Evolutionary conservation across 768 basidiomycete species (phyloP), one percentile per base, ranked within the genome.

Genomic region (Lactarius quietus): DNA sequence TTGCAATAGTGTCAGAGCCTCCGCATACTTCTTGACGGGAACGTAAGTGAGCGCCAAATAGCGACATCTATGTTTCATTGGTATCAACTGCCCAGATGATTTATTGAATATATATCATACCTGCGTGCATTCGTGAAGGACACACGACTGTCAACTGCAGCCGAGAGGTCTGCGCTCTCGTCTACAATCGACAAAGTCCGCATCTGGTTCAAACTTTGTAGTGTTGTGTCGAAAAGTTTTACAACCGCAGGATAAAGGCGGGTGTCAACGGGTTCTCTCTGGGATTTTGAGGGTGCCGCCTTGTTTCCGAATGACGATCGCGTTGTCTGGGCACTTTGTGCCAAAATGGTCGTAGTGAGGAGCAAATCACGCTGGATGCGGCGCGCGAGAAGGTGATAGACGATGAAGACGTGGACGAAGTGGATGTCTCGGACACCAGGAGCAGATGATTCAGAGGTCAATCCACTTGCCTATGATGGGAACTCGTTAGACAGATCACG

Each of bases 361-460:
- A 94, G 83, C 5, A 93, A 82, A 72, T 98, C 95, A 18, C 95
- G 89, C 72, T 94, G 86, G 59, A 93, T 93, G 10, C 95, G 91
- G 59, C 88, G 84, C 23, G 92, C 86, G 57, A 97, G 84, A 36
- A 97, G 86, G 68, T 93, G 90, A 75, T 93, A 94, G 54, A 92
- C 83, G 70, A 96, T 86, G 73, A 89, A 96, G 20, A 90, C 84
- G 70, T 97, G 90, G 57, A 95, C 84, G 70, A 95, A 94, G 35
- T 89, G 84, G 29, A 92, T 85, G 72, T 93, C 92, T 14, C 90
- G 85, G 12, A 80, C 78, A 17, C 83, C 84, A 18, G 78, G 77
- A 12, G 78, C 72, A 35, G 79, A 73, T 59, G 73, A 65, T n/a
- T 73, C 65, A 23, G 78, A 72, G 3, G 75, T 78, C n/a, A 79